Base-by-base conservation (phyloP, 1,139 yeast genomes). In the Yamadazyma atlantica region DNA sequence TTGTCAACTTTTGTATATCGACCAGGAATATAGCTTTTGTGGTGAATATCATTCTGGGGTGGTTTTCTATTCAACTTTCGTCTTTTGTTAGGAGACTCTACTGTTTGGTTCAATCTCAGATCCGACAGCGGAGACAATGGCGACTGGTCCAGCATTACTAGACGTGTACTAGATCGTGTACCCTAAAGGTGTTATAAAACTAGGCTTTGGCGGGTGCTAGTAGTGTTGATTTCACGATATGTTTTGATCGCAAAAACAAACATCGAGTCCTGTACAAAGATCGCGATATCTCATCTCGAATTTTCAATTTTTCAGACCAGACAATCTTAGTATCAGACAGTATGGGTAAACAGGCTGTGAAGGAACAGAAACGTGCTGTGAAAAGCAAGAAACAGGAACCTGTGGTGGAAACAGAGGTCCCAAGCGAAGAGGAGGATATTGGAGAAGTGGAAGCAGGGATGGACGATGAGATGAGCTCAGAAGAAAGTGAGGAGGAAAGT, bases 21-120 rank as follows among this genome's bases (percentile, higher is more conserved):
- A 6, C 44, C 45, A 3, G 53, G 53, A 8, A 49, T 43, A 23
- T 45, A 32, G 25, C 50, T 49, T 15, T 32, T 32, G 21, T 28
- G 30, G 21, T 16, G 12, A 16, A 30, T 30, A 16, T 28, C 30
- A 16, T 28, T 28, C 30, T 16, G 12, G 8, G 3, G 15, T 28
- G 12, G 21, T 4, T 4, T 30, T 12, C 18, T 10, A 16, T 37
- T 39, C 12, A 40, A 13, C 26, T 37, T 40, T 5, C 46, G 31
- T 11, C 42, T 21, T 28, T 43, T 43, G 26, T 40, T 24, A 2
- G 46, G 46, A 2, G 42, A 38, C 10, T 14, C 29, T 4, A 14
- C 15, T 4, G 29, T 8, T 39, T 38, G 15, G 30, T 10, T 2
- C 36, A 38, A 12, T 30, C 33, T n/a, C 8, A 16, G 18, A 35